These are phyloP conservation scores for Aegilops umbellulata DNA, from an alignment of 176 grass and related monocot genomes.

Conservation along the genomic window DNA sequence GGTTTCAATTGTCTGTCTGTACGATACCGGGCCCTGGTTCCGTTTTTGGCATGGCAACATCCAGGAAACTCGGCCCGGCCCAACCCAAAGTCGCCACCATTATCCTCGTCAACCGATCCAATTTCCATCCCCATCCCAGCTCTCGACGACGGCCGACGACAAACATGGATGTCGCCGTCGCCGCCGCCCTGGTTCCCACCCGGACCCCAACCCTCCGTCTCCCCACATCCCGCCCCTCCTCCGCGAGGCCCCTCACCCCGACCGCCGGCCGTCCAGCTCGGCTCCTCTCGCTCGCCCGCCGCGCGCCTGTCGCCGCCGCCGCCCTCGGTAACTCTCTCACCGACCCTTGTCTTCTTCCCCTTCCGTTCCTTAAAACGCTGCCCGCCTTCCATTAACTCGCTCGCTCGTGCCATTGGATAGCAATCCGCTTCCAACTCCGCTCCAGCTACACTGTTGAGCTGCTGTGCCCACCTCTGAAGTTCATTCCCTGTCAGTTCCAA, in stretches of 20 bases:
- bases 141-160: background rate
- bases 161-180: background rate
- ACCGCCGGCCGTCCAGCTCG: background rate
- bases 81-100: background rate
- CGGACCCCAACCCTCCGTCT: background rate
- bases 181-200: background rate
- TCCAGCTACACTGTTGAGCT: background rate
- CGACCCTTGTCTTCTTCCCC: too few species aligned
- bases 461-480: background rate
- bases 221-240: background rate
- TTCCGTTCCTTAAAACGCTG: too few species aligned
- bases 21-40: too few species aligned
- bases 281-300: background rate
- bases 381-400: background rate
- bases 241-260: background rate
- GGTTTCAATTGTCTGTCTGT: too few species aligned
- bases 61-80: too few species aligned
- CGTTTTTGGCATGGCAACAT: too few species aligned
- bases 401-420: background rate
- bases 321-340: slow-evolving; percentile 23
- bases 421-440: background rate
- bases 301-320: background rate
- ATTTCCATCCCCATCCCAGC: background rate
- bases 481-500: background rate
- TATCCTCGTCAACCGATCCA: background rate